Percentiles rank a stretch among this genome's conserved stretches.
Evolutionary conservation across 1,284 basidiomycete genomes (phyloP).

Genomic region (Fomitopsis pinicola): DNA sequence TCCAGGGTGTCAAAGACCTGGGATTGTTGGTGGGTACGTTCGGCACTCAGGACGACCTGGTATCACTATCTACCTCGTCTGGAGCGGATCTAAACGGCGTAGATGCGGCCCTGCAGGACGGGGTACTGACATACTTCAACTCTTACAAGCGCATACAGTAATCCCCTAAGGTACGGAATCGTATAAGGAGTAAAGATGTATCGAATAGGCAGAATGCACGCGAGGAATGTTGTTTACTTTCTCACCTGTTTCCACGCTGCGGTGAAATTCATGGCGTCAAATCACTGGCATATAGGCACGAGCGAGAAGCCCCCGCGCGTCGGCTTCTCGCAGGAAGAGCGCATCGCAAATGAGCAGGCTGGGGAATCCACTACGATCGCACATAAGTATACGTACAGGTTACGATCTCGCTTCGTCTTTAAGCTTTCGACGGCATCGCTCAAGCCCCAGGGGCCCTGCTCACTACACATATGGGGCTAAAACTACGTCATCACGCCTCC

Average conservation of each 20-base stretch:
- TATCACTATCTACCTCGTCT: conserved; percentile 35
- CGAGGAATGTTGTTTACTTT: not conserved
- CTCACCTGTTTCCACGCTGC: not conserved
- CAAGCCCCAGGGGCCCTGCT: not conserved
- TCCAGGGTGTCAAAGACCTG: conserved; percentile 82
- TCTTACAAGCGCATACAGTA: conserved; percentile 33
- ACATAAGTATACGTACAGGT: not conserved
- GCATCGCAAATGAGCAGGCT: not conserved
- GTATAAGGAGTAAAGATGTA: not conserved
- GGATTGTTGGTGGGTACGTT: conserved; percentile 86
- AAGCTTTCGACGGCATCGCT: not conserved
- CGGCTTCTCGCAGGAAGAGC: not conserved
- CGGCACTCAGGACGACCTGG: conserved; percentile 48
- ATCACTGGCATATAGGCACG: not conserved
- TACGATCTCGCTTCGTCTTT: not conserved
- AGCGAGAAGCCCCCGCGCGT: not conserved
- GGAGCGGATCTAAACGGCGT: conserved; percentile 47
- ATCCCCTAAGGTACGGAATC: not conserved
- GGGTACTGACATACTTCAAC: conserved; percentile 63
- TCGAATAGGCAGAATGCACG: not conserved
- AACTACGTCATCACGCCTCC: not conserved
- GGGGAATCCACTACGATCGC: not conserved
- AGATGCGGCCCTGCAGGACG: conserved; percentile 62
- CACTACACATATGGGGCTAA: not conserved
- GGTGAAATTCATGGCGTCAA: not conserved